Percentiles rank a stretch among this genome's conserved stretches.
These are phyloP conservation scores for Verticillium tricorpus DNA, from an alignment of 2,329 filamentous ascomycete species.

Conservation along the genomic window DNA sequence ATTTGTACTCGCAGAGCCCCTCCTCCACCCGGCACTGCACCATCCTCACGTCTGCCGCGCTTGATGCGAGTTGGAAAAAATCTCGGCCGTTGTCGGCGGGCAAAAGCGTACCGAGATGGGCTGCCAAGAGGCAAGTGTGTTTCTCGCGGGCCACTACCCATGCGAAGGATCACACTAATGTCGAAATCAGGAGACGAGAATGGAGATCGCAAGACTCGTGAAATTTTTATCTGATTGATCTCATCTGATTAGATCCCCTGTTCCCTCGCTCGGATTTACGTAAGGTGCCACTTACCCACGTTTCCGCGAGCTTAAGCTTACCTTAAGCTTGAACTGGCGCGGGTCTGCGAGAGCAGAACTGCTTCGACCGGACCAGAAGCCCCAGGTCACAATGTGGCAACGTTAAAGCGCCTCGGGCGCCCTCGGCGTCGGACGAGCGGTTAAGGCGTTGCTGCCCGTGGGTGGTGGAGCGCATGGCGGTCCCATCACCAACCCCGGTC, in stretches of 20 bases:
- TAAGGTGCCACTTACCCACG: neutral
- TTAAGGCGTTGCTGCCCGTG: neutral
- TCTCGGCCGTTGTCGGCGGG: neutral
- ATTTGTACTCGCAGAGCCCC: neutral
- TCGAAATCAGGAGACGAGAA: neutral
- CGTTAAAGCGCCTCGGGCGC: neutral
- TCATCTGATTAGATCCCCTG: neutral
- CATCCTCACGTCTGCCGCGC: neutral
- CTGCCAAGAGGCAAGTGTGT: neutral
- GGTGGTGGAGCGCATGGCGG: neutral
- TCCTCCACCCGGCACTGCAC: neutral
- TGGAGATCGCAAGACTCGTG: neutral
- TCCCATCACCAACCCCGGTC: neutral
- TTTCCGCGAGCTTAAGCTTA: neutral
- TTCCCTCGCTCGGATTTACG: neutral
- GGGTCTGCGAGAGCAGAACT: neutral
- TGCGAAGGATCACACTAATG: neutral
- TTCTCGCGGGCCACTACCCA: neutral
- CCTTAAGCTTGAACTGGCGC: neutral
- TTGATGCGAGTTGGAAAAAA: neutral
- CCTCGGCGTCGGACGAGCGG: neutral
- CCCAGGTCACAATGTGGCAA: neutral
- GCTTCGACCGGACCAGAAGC: neutral
- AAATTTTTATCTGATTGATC: neutral
- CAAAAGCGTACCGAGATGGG: neutral